Evolutionary conservation across 139 green algal species (phyloP).

Genomic region (Chlorella vulgaris): DNA sequence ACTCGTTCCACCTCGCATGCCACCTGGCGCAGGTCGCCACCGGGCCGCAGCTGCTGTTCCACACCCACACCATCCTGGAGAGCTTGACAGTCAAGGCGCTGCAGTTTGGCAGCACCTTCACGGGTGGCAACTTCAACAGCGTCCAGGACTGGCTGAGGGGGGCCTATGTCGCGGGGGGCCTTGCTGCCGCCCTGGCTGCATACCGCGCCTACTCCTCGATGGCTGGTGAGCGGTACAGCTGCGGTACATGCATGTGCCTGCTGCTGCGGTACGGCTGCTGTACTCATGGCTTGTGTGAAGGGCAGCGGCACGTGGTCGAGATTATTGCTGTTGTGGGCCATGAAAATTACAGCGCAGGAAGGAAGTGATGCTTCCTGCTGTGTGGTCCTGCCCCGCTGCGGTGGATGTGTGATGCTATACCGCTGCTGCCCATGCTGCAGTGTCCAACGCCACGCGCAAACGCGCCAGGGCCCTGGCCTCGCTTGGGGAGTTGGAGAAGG

Average conservation of each 20-base stretch:
- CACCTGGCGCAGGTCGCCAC: not conserved
- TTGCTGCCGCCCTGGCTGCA: not conserved
- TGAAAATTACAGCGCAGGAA: too few relatives aligned
- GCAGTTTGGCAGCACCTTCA: slow-evolving; percentile 22
- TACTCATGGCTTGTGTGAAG: too few relatives aligned
- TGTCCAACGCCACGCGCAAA: not conserved
- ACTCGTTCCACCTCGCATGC: not conserved
- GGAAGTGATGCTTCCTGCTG: too few relatives aligned
- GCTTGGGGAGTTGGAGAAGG: slow-evolving; percentile 15
- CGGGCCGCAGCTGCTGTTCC: slow-evolving; percentile 7
- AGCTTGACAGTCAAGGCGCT: slow-evolving; percentile 18
- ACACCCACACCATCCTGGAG: slow-evolving; percentile 19
- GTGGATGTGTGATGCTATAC: not conserved
- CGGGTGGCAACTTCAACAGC: slow-evolving; percentile 24
- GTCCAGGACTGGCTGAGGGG: not conserved
- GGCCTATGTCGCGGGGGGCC: not conserved
- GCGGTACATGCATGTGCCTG: not conserved
- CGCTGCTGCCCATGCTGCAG: not conserved
- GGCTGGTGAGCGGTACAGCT: not conserved
- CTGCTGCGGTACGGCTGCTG: not conserved
- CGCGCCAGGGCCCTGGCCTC: slow-evolving; percentile 14
- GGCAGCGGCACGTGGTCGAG: too few relatives aligned
- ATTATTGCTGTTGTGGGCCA: not conserved
- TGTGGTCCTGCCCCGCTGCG: not conserved
- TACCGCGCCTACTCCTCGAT: not conserved